Evolutionary conservation across 306 rosid genomes (phyloP), one percentile per base, ranked within the genome.

Genomic region (Calophaca sinica): DNA sequence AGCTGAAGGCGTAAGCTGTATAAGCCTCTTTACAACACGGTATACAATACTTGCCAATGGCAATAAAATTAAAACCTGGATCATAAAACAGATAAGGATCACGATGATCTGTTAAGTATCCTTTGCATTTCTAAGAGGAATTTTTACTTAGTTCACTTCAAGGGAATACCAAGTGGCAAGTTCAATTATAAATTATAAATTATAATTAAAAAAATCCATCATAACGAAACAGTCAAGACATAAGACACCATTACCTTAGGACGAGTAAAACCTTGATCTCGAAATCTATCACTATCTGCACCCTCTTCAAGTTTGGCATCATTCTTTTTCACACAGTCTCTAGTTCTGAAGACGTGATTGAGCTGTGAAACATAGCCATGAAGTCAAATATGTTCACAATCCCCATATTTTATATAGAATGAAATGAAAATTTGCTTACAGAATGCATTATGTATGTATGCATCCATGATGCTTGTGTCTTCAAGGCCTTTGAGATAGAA

Each of bases 231-330:
- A 54, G 68, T 46, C 38, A 48, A 67, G 69, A 31, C 42, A 62
- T 26, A 60, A 75, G 68, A 36, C 31, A 57, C 80, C 83, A 84
- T 85, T 78, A 94, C 98, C 97, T 94, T 94, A 42, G 98, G 98
- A 70, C 96, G 97, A 64, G 96, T 88, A 88, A 88, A 94, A 28
- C 98, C 97, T 66, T 87, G 97, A 86, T 94, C 98, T 80, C 86
- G 93, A 70, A 91, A 82, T 70, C 68, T 85, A 67, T 77, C 93
- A 68, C 26, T 86, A 73, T 83, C 79, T 42, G 62, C 79, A 74
- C 44, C 62, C 61, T 87, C 93, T 73, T 71, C 80, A 82, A 73
- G 52, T 83, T 89, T 84, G 46, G 88, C 74, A 72, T 87, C 96
- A 85, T 94, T 91, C 80, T 87, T 94, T 72, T 49, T 83, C 73